Evolutionary conservation across 1,284 basidiomycete genomes (phyloP), one percentile per base, ranked within the genome.

Genomic region (Xerocomus subilludens): DNA sequence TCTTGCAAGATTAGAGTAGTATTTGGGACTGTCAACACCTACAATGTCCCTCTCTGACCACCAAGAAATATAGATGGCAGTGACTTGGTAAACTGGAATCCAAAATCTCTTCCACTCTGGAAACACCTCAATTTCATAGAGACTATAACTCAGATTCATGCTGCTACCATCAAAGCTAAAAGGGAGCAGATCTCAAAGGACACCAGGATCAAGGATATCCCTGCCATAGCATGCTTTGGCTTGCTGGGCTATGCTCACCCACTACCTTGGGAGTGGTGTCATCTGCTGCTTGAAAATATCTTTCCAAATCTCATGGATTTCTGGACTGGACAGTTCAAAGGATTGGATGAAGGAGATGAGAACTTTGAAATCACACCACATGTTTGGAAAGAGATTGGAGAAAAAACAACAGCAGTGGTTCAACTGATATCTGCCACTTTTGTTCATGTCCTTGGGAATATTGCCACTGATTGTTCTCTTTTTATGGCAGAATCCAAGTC

Each of bases 311-410:
- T 85, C 5, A 69, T 84, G 0, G 38, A 74, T 9, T 75, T 82
- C 5, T 85, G 84, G 84, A 84, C 76, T 6, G 82, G 84, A 0
- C 67, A 77, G 8, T 72, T 67, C 79, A 86, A 85, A 59, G 77
- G 74, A 0, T 68, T 84, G 8, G 79, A 81, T 32, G 30, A 35
- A 1, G 80, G 80, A 0, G 27, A 2, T 3, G 79, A 77, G 25
- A 30, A 55, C 8, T 55, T n/a, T 55, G 53, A 70, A 76, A n/a
- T 84, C 80, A 38, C 20, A 1, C 55, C 64, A 5, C 70, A 78
- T 20, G 73, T 81, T 11, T 84, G 83, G 79, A 49, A 74, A 10
- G 60, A 73, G 13, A 75, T 84, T 8, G 77, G 81, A 18, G 1
- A 38, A 2, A 79, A 80, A 35, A 79, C 69, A 6, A 35, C 60